Evolutionary conservation across 1,284 basidiomycete genomes (phyloP), one percentile per base, ranked within the genome.

Genomic region (Ustilago sp.): DNA sequence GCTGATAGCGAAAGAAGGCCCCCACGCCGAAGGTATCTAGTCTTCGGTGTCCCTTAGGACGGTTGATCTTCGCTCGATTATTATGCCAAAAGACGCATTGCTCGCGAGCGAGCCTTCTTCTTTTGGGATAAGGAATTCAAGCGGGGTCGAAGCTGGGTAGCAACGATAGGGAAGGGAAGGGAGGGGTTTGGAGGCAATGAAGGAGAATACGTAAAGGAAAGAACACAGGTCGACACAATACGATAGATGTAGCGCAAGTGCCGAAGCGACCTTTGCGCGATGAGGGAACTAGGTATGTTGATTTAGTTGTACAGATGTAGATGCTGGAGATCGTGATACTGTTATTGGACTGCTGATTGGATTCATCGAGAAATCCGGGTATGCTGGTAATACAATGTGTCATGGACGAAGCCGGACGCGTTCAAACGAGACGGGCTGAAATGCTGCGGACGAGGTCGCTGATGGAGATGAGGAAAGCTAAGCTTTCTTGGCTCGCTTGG

Each of bases 1-100:
- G 75, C 71, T 77, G 75, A 77, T 77, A 77, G 75, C 75, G 75
- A 77, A 77, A 77, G 71, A 63, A 70, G 57, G 75, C 75, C 75
- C 54, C 70, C 74, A 57, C 56, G 54, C 68, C 74, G 57, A 62
- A 76, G 74, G 74, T 77, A 70, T 72, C 71, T 77, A 77, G 47
- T 64, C 70, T 72, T 59, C 59, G 59, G 62, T 69, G 69, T 64
- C 70, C 65, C 52, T 13, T 35, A 63, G 70, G 70, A 77, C 63
- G 67, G 75, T 74, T 65, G 15, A 70, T 77, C 71, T 77, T 74
- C 75, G 75, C 75, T 70, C 70, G 63, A 70, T 67, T 64, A 69
- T 63, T 74, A 77, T 77, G 75, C 71, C 75, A 74, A 70, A 67
- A 68, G 71, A 71, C 64, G 71, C 75, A 54, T 52, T 51, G 70